Evolutionary conservation across 2,329 filamentous ascomycete genomes (phyloP).

Genomic region (Onygenales sp.): DNA sequence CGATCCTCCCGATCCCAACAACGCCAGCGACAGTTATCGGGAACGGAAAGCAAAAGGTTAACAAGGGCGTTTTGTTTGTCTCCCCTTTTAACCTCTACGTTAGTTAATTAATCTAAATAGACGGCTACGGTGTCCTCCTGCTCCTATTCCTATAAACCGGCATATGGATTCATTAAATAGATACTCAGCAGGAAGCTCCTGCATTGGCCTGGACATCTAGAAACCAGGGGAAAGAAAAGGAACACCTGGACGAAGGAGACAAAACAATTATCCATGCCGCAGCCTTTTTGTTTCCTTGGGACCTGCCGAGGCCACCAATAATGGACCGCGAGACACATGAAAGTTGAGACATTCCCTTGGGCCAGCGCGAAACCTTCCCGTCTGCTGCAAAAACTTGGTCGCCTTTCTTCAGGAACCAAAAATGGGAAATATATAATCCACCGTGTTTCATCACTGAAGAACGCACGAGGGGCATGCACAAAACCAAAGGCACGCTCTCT

Average conservation of each 20-base stretch:
- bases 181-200: too few species aligned
- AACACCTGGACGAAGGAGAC: not conserved
- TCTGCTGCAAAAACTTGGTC: not conserved
- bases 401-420: slow-evolving; percentile 1
- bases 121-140: too few species aligned
- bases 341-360: not conserved
- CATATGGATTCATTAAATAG: too few species aligned
- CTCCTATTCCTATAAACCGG: too few species aligned
- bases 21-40: too few species aligned
- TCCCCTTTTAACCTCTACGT: too few species aligned
- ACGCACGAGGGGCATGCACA: too few species aligned
- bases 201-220: not conserved
- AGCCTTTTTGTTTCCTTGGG: not conserved
- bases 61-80: too few species aligned
- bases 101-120: too few species aligned
- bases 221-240: not conserved
- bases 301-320: not conserved
- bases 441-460: not conserved
- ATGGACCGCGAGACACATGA: not conserved
- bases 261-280: not conserved
- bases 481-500: not conserved
- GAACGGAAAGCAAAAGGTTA: too few species aligned
- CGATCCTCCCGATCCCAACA: too few species aligned
- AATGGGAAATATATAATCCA: not conserved
- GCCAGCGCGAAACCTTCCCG: not conserved